Percentiles rank a stretch among this genome's conserved stretches.
Evolutionary conservation across 164 flowering plant genomes (phyloP).

Genomic region (Saururus chinensis): DNA sequence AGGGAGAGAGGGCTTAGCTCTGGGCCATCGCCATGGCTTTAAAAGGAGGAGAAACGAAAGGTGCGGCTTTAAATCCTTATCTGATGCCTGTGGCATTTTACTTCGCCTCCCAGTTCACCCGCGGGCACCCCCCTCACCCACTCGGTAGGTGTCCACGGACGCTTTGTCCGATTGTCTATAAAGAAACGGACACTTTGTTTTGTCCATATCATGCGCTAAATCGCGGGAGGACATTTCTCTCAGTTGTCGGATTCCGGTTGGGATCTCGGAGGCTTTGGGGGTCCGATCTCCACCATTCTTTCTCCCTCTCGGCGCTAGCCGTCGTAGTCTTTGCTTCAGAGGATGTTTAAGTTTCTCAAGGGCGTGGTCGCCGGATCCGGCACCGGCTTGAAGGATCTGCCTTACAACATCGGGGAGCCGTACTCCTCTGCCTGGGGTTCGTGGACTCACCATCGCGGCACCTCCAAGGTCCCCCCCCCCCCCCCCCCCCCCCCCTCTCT

Average conservation of each 20-base stretch:
- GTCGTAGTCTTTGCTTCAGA: not conserved
- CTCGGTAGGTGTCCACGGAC: too few relatives aligned
- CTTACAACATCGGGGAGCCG: slow-evolving; percentile 89
- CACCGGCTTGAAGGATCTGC: slow-evolving; percentile 79
- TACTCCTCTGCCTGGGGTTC: slow-evolving; percentile 96
- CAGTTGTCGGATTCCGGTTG: too few relatives aligned
- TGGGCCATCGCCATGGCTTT: slow-evolving; percentile 1
- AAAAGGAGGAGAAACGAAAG: slow-evolving; percentile 32
- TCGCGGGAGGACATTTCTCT: too few relatives aligned
- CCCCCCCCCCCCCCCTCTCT: too few relatives aligned
- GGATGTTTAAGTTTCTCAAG: slow-evolving; percentile 83
- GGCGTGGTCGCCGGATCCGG: slow-evolving; percentile 94
- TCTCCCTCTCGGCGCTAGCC: too few relatives aligned
- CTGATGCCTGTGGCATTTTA: slow-evolving; percentile 14
- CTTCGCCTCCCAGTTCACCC: too few relatives aligned
- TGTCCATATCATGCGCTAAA: too few relatives aligned
- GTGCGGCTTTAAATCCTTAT: slow-evolving; percentile 56
- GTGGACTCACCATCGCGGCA: slow-evolving; percentile 82
- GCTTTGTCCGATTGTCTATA: too few relatives aligned
- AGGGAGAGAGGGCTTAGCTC: not conserved
- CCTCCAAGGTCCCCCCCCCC: slow-evolving; percentile 48
- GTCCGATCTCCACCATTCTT: too few relatives aligned
- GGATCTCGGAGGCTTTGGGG: too few relatives aligned
- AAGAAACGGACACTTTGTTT: too few relatives aligned
- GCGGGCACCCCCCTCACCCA: too few relatives aligned